Conservation (phyloP, 2,329 filamentous ascomycete species). For the Ascochyta fabae region DNA sequence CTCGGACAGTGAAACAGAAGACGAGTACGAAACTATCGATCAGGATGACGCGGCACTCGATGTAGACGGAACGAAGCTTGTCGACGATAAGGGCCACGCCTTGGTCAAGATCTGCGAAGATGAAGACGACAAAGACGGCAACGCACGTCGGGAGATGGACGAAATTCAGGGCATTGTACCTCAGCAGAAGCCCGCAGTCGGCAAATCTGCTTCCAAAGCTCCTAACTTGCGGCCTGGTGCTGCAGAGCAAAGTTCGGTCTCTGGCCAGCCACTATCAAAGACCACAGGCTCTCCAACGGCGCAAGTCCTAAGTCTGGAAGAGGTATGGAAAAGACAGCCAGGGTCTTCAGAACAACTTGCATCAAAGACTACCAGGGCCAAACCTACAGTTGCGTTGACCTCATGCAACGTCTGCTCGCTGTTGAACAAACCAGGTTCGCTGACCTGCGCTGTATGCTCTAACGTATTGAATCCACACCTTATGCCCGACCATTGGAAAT, state of each 20-base stretch:
- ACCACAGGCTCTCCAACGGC: not conserved
- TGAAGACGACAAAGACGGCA: constrained; percentile 57
- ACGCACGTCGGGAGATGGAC: constrained; percentile 63
- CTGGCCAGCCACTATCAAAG: not conserved
- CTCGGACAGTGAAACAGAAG: constrained; percentile 46
- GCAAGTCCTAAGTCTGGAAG: constrained; percentile 24
- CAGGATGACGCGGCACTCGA: constrained; percentile 64
- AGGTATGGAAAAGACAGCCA: constrained; percentile 26
- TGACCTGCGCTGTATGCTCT: constrained; percentile 72
- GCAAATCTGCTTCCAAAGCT: not conserved
- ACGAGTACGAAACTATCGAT: constrained; percentile 44
- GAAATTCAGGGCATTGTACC: constrained; percentile 64
- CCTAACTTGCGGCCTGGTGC: not conserved
- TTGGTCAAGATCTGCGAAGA: constrained; percentile 80
- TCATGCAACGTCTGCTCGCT: constrained; percentile 72
- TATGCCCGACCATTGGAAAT: constrained; percentile 68
- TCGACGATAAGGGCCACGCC: constrained; percentile 68
- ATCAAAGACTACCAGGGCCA: not conserved
- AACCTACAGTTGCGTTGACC: constrained; percentile 7
- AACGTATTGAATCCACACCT: constrained; percentile 68
- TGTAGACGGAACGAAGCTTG: constrained; percentile 67
- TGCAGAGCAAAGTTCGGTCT: not conserved
- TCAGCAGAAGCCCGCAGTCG: constrained; percentile 6
- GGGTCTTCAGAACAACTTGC: constrained; percentile 1
- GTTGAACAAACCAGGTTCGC: constrained; percentile 60